Evolutionary conservation across 169 alveolate genomes (phyloP), one percentile per base, ranked within the genome.

Genomic region (Plasmodium vivax): DNA sequence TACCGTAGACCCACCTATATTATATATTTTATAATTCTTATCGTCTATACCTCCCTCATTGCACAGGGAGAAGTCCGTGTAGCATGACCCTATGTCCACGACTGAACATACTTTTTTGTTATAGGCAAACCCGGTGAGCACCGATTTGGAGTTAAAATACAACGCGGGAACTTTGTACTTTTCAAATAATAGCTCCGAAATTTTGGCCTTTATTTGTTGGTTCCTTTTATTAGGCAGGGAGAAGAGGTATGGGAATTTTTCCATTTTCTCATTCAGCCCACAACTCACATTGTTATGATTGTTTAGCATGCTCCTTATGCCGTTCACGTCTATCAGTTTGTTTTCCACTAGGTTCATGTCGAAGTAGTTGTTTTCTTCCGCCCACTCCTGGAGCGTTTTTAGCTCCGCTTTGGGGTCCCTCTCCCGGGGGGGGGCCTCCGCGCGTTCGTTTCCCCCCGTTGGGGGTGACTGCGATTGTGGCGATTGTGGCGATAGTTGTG

Each of bases 191-290:
- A 87, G 81, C 41, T 87, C 82, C 2, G 93, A 14, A 54, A 87
- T 56, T 87, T 87, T 87, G 43, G 1, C 58, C 56, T 87, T 87
- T 51, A 87, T 87, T 14, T 87, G 74, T 38, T 87, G 56, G 56
- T 87, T 87, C 45, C 93, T 87, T 79, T 75, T 87, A 41, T 87
- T 87, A 30, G 93, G 93, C 19, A 87, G 30, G 34, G 93, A 87
- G n/a, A 87, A 87, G 54, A 87, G 23, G 45, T 87, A 87, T n/a
- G 93, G 80, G 34, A 87, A 68, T 3, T 36, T 34, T 47, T 45
- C 93, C 47, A 87, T 87, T 6, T 87, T 77, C 36, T 87, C 93
- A 77, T 56, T 87, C n/a, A 75, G 58, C 3, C 93, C 93, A 71
- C 93, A 87, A 56, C 82, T 23, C 16, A 87, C 43, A 75, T 75